A percentile compares a stretch with the other conserved stretches of the same genome.
phyloP scores from a whole-genome alignment of 768 basidiomycete genomes.

The Tephrocybe sp. region DNA sequence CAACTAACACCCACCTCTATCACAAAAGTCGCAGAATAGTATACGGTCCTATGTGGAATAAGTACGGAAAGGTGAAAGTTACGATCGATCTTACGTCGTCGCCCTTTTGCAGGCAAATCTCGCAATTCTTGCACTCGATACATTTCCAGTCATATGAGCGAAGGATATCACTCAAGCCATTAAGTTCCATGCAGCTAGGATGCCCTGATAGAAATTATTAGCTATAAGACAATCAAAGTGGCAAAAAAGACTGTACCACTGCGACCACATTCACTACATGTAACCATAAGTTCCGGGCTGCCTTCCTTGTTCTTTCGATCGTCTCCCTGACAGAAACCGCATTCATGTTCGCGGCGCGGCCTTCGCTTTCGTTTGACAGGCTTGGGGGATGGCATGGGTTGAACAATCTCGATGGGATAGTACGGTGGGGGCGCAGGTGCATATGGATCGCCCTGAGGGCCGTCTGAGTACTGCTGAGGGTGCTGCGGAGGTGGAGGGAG shows the following conservation, averaged over 20 bases:
- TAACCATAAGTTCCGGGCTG: conserved; percentile 65
- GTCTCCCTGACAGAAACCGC: conserved; percentile 76
- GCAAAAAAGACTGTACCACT: conserved; percentile 53
- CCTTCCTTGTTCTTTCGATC: conserved; percentile 55
- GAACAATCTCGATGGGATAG: conserved; percentile 48
- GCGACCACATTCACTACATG: conserved; percentile 79
- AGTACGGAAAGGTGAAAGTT: conserved; percentile 5
- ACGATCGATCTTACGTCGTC: conserved; percentile 69
- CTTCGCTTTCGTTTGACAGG: conserved; percentile 45
- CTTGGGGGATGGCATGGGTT: conserved; percentile 40
- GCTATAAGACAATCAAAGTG: background rate
- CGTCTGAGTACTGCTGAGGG: conserved; percentile 60
- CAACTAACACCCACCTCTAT: conserved; percentile 58
- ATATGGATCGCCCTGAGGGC: conserved; percentile 82
- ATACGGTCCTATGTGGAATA: conserved; percentile 58
- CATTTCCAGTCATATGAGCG: conserved; percentile 83
- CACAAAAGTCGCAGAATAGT: conserved; percentile 91
- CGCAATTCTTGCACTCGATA: conserved; percentile 89
- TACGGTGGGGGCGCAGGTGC: conserved; percentile 58
- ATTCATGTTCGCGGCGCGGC: conserved; percentile 56
- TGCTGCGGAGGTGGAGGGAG: conserved; percentile 29
- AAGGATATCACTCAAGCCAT: conserved; percentile 56
- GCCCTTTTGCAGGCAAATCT: conserved; percentile 80
- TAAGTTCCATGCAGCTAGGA: conserved; percentile 76
- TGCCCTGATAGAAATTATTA: conserved; percentile 53